phyloP scores from a whole-genome alignment of 441 rosid species.

The Omphalea diandra region DNA sequence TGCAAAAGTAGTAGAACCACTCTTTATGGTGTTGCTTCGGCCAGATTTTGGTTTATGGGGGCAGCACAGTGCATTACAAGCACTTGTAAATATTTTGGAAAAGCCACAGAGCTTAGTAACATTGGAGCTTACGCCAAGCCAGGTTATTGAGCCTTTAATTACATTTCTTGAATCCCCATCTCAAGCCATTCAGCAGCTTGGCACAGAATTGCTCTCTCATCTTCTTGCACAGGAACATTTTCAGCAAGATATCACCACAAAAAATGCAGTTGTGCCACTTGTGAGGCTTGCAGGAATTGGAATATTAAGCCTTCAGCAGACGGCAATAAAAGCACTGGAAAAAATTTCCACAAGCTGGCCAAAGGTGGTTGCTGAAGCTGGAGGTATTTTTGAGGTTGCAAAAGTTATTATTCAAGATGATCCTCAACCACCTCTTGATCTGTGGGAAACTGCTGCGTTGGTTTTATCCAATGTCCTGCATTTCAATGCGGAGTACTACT shows the following conservation, averaged over 20 bases:
- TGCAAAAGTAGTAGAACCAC: conserved; percentile 74
- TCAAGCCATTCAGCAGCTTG: conserved; percentile 78
- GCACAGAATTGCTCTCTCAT: conserved; percentile 68
- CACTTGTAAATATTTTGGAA: conserved; percentile 87
- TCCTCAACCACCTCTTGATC: conserved; percentile 60
- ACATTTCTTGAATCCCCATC: conserved; percentile 76
- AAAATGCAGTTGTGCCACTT: conserved; percentile 75
- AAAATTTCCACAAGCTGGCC: conserved; percentile 80
- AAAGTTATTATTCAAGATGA: conserved; percentile 81
- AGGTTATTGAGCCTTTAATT: conserved; percentile 71
- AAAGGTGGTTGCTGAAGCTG: conserved; percentile 74
- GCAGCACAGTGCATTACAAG: conserved; percentile 86
- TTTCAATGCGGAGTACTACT: conserved; percentile 52
- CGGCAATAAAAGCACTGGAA: conserved; percentile 72
- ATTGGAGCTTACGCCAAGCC: conserved; percentile 64
- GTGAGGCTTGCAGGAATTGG: conserved; percentile 86
- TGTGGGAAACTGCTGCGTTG: conserved; percentile 89
- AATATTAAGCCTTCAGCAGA: conserved; percentile 75
- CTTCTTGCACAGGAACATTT: conserved; percentile 79
- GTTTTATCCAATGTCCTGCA: conserved; percentile 66
- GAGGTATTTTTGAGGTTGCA: conserved; percentile 78
- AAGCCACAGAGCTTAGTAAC: conserved; percentile 79
- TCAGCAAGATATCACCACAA: conserved; percentile 74
- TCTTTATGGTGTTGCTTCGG: conserved; percentile 65
- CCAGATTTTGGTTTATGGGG: conserved; percentile 79